Evolutionary conservation across 2,329 filamentous ascomycete genomes (phyloP), one percentile per base, ranked within the genome.

Genomic region (Helotiales sp.): DNA sequence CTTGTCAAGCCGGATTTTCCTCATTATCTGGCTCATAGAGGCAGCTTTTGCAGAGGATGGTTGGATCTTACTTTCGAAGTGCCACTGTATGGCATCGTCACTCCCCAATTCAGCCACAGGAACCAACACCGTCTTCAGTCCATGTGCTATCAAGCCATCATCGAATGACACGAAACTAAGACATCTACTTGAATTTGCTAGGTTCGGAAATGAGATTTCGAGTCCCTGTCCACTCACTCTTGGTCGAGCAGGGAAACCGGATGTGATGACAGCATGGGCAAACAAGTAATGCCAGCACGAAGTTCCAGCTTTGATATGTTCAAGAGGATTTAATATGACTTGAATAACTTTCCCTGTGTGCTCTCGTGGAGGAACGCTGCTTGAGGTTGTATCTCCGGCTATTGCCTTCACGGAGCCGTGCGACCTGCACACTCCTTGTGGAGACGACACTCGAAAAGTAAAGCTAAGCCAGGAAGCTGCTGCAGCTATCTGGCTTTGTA

Each of bases 51-150:
- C 25, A 17, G 10, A 17, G 2, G 19, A 15, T 10, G 31, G 30
- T 7, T 44, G 49, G 15, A 9, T 29, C 33, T 57, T 57, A 25
- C 40, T 24, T 49, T 53, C 55, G 27, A 58, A 52, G 33, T 61
- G 59, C 59, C 59, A 61, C 33, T 61, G 59, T 6, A 61, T 46
- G 8, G 55, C 55, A 9, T 50, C 42, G 30, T 61, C 58, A 27
- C 54, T 44, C 15, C 17, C 7, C 8, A 61, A 27, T 25, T 55
- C 40, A 8, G 31, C 10, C 27, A 51, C 49, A 3, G 59, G 59
- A 36, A 58, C 47, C 15, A 61, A 34, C 10, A 58, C 29, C 17
- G 55, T 17, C 8, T 30, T 50, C 12, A 61, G 42, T 19, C 59
- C 52, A 48, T 57, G 49, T 5, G 44, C 51, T 17, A 61, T 33